Base-by-base conservation (phyloP, 73 alveolate species). In the Tetrahymena thermophila region DNA sequence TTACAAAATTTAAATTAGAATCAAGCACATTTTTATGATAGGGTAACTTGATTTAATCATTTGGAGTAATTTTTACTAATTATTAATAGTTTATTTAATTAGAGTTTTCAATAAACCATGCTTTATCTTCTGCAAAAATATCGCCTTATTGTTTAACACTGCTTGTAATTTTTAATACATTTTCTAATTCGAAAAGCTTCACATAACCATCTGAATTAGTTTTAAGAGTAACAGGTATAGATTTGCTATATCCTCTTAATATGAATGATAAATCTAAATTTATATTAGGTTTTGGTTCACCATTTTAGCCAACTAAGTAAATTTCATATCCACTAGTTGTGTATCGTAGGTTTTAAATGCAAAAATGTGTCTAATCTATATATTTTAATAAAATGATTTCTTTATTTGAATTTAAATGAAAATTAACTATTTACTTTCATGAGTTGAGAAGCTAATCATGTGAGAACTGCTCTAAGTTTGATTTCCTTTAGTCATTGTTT, bases 251-350 rank as follows among this genome's bases (percentile, higher is more conserved):
- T 35, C 55, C 58, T 40, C 93, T 40, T 13, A 93, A 37, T 0
- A 11, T 21, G 35, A 94, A 83, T 0, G 93, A 10, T 83, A 94
- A 21, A 34, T 83, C 35, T 40, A 94, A 85, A 23, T 38, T 28
- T 35, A 94, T 38, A 9, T 57, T 57, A 13, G 56, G 84, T 43
- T 94, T 84, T 35, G 94, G 94, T 34, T 94, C 96, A 35, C 96
- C 96, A 94, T 94, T 94, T 37, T 93, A 85, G 16, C 96, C 96
- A 44, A 94, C 40, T 21, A 94, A 37, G 34, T 34, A 34, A 42
- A 94, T n/a, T 84, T 94, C 95, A 85, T 94, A 94, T 16, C 96
- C 96, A 28, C 93, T 34, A 35, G 93, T 34, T 1, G 95, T 38
- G 43, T 84, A 85, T 28, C 93, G 93, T 38, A 94, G 31, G 58